These are phyloP conservation scores for Tylopilus intermedius DNA, from an alignment of 768 basidiomycete species.

Conservation along the genomic window DNA sequence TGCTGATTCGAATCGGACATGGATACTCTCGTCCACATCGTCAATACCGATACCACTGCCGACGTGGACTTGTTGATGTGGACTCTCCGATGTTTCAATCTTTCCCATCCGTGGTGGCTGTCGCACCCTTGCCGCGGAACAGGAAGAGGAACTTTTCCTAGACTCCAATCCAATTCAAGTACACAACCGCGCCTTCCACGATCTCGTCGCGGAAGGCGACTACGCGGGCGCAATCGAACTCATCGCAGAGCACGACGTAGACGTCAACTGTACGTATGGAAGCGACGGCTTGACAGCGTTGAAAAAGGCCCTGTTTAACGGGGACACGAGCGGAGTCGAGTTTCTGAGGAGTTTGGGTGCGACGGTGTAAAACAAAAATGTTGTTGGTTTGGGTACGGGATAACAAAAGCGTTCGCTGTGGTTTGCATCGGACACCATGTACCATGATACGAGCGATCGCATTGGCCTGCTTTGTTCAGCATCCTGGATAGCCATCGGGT, in stretches of 20 bases:
- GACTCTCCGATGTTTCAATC: neutral
- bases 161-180: slow-evolving; percentile 16
- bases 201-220: slow-evolving; percentile 22
- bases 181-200: slow-evolving; percentile 22
- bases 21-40: neutral
- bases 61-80: neutral
- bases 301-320: slow-evolving; percentile 21
- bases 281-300: slow-evolving; percentile 17
- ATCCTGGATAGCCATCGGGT: neutral
- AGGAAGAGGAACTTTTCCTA: slow-evolving; percentile 24
- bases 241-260: slow-evolving; percentile 17
- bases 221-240: slow-evolving; percentile 15
- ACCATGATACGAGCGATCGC: neutral
- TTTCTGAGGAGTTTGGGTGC: slow-evolving; percentile 22
- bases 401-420: neutral
- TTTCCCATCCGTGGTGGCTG: neutral
- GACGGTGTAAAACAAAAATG: neutral
- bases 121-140: neutral
- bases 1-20: neutral
- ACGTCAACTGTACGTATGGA: slow-evolving; percentile 21
- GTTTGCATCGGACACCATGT: neutral
- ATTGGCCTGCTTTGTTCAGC: neutral
- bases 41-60: neutral
- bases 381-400: neutral
- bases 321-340: slow-evolving; percentile 16